phyloP scores from a whole-genome alignment of 768 basidiomycete species.

The Trametes punicea region DNA sequence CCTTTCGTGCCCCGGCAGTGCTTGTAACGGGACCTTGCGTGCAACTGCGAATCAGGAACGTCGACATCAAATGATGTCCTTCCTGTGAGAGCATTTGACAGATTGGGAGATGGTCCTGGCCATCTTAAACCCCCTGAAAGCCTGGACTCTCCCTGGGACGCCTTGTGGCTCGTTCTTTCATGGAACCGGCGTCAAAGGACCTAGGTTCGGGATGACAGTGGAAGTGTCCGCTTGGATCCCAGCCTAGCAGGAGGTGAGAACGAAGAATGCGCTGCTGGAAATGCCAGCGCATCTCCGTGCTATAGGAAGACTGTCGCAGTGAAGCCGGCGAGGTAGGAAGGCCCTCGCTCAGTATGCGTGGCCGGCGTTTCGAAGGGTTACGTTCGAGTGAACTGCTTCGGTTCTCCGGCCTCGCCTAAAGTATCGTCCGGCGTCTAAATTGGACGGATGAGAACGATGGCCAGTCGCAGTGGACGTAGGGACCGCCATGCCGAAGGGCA shows the following conservation, averaged over 20 bases:
- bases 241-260: neutral
- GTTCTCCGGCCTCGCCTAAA: neutral
- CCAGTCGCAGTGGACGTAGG: neutral
- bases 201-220: neutral
- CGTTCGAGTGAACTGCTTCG: neutral
- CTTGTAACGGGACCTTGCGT: neutral
- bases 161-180: neutral
- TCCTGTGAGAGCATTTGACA: neutral
- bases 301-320: neutral
- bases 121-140: neutral
- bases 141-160: neutral
- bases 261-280: neutral
- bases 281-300: neutral
- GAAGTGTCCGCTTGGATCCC: neutral
- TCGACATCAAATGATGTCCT: neutral
- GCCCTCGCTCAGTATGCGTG: neutral
- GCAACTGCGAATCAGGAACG: slow-evolving; percentile 1
- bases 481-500: neutral
- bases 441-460: too few relatives aligned
- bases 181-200: neutral
- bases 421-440: neutral
- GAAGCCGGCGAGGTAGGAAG: neutral
- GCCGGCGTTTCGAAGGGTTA: neutral
- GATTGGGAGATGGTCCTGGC: neutral
- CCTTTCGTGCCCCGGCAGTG: neutral